phyloP scores from a whole-genome alignment of 139 green algal genomes.

The Nannochloris sp. region DNA sequence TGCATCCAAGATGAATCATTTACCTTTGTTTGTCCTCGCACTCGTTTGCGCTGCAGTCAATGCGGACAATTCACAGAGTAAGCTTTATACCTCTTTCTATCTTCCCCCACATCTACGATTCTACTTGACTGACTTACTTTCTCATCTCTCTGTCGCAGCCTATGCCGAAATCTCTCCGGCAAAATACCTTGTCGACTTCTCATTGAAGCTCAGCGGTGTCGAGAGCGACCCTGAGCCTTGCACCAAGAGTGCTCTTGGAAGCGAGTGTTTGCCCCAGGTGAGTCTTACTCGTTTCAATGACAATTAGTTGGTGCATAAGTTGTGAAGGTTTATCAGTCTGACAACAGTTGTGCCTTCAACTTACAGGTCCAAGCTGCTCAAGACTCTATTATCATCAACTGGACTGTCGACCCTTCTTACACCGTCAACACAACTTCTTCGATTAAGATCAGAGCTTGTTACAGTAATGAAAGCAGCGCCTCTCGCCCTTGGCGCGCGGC shows the following conservation, averaged over 20 bases:
- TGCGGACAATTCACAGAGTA: too few species aligned
- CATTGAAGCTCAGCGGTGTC: background rate
- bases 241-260: background rate
- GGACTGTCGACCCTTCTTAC: background rate
- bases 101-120: background rate
- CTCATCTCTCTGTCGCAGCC: background rate
- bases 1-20: too few species aligned
- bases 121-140: background rate
- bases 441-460: conserved; percentile 19
- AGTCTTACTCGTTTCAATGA: too few species aligned
- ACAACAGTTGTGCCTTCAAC: too few species aligned
- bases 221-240: background rate
- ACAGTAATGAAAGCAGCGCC: background rate
- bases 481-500: conserved; percentile 23
- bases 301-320: too few species aligned
- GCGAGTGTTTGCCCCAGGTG: background rate
- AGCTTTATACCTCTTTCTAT: too few species aligned
- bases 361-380: too few species aligned
- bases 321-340: too few species aligned
- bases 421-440: conserved; percentile 14
- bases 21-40: too few species aligned
- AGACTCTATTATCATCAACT: conserved; percentile 13
- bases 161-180: background rate
- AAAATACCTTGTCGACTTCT: background rate
- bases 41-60: too few species aligned